These are phyloP conservation scores for Drechmeria coniospora DNA, from an alignment of 2,329 filamentous ascomycete species.

Conservation along the genomic window DNA sequence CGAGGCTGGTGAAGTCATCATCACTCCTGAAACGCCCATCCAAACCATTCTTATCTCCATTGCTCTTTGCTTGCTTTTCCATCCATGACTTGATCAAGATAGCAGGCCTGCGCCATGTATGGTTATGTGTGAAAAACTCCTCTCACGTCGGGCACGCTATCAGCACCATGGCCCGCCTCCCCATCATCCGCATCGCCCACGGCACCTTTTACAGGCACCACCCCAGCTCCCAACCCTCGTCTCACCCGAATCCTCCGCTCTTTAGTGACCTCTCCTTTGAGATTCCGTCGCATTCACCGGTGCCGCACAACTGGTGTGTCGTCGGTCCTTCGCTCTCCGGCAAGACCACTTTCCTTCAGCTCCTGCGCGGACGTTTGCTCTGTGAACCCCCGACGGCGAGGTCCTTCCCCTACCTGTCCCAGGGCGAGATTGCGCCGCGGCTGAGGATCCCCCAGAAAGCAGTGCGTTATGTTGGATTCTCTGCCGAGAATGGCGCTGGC, in stretches of 20 bases:
- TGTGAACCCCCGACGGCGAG: conserved; percentile 61
- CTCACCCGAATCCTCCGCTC: conserved; percentile 51
- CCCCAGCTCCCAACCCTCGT: conserved; percentile 34
- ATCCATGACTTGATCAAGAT: too few relatives aligned
- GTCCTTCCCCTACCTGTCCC: conserved; percentile 63
- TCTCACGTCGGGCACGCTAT: background rate
- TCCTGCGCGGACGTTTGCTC: conserved; percentile 61
- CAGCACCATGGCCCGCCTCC: conserved; percentile 19
- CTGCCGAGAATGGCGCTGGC: conserved; percentile 48
- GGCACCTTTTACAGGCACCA: conserved; percentile 73
- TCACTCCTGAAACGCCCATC: too few relatives aligned
- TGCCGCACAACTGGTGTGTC: conserved; percentile 61
- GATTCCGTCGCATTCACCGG: conserved; percentile 40
- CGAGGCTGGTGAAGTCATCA: too few relatives aligned
- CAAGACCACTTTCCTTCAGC: conserved; percentile 69
- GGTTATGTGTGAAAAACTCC: background rate
- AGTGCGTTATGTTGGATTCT: conserved; percentile 84
- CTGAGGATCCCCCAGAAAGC: conserved; percentile 48
- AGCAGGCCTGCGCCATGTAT: too few relatives aligned
- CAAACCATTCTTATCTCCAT: too few relatives aligned
- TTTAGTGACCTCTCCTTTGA: conserved; percentile 58
- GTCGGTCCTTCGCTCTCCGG: conserved; percentile 65
- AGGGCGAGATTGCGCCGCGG: conserved; percentile 37
- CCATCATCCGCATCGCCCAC: conserved; percentile 58
- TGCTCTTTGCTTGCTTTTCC: too few relatives aligned